phyloP scores from a whole-genome alignment of 2,329 filamentous ascomycete genomes.

The Stagonosporopsis chrysanthemi region DNA sequence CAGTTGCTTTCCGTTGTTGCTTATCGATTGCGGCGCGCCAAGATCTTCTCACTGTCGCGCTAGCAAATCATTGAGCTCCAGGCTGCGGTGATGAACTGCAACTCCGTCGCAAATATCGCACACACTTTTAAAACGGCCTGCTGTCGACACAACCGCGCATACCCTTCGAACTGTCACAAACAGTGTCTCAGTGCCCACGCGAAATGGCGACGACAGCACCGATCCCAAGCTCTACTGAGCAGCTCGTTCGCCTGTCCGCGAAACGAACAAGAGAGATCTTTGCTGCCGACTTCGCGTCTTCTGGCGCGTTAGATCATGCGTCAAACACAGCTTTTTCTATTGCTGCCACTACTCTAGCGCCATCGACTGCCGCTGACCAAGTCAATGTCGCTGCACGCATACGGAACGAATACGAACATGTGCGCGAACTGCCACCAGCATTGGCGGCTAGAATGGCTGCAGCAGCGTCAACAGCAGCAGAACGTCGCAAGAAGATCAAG shows the following conservation, averaged over 20 bases:
- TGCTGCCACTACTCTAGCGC: slow-evolving; percentile 55
- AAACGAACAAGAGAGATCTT: slow-evolving; percentile 64
- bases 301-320: slow-evolving; percentile 52
- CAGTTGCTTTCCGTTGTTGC: background rate
- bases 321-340: slow-evolving; percentile 50
- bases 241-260: slow-evolving; percentile 54
- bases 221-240: slow-evolving; percentile 32
- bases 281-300: slow-evolving; percentile 59
- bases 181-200: background rate
- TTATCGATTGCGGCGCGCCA: slow-evolving; percentile 16
- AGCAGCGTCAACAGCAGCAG: slow-evolving; percentile 63
- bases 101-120: background rate
- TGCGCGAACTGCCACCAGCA: slow-evolving; percentile 77
- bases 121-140: background rate
- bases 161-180: too few relatives aligned
- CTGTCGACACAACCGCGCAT: background rate
- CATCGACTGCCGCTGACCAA: slow-evolving; percentile 54
- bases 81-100: background rate
- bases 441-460: slow-evolving; percentile 81
- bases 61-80: slow-evolving; percentile 22
- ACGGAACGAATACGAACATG: slow-evolving; percentile 77
- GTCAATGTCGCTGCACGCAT: slow-evolving; percentile 65
- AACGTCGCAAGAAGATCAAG: slow-evolving; percentile 70
- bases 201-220: slow-evolving; percentile 33
- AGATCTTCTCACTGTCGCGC: slow-evolving; percentile 12